Evolutionary conservation across 306 rosid species (phyloP).

Genomic region (Cyamopsis tetragonoloba): DNA sequence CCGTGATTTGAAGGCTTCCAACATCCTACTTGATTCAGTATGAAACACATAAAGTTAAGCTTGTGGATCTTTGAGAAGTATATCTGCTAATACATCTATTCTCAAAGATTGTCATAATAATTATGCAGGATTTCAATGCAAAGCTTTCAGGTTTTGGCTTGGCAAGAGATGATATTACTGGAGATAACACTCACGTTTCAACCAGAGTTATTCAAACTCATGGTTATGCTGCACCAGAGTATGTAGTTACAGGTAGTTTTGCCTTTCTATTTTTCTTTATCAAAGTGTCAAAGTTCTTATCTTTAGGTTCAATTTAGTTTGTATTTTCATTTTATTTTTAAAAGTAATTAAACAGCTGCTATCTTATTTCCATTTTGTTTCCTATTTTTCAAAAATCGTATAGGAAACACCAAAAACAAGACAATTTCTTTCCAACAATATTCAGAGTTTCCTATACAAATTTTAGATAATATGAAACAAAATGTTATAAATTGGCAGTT

Average conservation of each 20-base stretch:
- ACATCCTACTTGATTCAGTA: conserved; percentile 88
- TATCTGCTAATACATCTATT: too few relatives aligned
- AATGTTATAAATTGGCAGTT: too few relatives aligned
- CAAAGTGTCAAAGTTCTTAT: neutral
- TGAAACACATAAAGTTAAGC: conserved; percentile 12
- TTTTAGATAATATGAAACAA: too few relatives aligned
- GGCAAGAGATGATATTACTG: conserved; percentile 98
- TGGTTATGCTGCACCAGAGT: conserved; percentile 98
- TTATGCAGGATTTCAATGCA: conserved; percentile 68
- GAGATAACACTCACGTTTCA: conserved; percentile 95
- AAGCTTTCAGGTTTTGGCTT: conserved; percentile 92
- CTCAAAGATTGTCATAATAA: conserved; percentile 16
- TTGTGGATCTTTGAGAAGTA: neutral
- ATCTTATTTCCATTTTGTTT: too few relatives aligned
- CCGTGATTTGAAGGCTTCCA: conserved; percentile 94
- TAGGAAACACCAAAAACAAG: too few relatives aligned
- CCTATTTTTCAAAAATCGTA: too few relatives aligned
- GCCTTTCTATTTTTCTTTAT: neutral
- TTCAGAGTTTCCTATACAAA: too few relatives aligned
- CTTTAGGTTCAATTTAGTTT: too few relatives aligned
- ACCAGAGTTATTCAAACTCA: conserved; percentile 85
- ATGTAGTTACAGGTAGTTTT: conserved; percentile 81
- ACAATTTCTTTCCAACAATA: too few relatives aligned
- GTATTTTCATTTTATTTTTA: too few relatives aligned
- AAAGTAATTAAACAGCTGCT: too few relatives aligned